Evolutionary conservation across 140 eudicot genomes (phyloP).

Genomic region (Senecio squalidus): DNA sequence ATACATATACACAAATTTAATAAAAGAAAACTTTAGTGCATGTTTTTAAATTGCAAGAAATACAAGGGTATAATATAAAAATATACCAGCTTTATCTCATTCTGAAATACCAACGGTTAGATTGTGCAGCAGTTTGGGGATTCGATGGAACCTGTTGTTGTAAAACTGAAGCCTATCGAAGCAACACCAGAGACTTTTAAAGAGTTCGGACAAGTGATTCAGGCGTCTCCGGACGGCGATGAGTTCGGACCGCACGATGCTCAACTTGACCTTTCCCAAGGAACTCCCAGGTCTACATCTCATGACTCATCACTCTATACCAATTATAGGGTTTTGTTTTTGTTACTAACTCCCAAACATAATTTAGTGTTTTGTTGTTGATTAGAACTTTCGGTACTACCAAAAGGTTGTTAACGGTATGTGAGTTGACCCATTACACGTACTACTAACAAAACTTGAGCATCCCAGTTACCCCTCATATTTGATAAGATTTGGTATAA

Average conservation of each 20-base stretch:
- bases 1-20: too few relatives aligned
- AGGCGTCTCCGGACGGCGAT: slow-evolving; percentile 68
- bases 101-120: neutral
- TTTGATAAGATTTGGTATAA: too few relatives aligned
- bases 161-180: slow-evolving; percentile 56
- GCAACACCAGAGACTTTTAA: slow-evolving; percentile 71
- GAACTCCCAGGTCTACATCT: slow-evolving; percentile 54
- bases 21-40: too few relatives aligned
- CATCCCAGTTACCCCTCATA: too few relatives aligned
- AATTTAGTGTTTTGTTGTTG: neutral
- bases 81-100: neutral
- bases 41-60: neutral
- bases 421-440: too few relatives aligned
- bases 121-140: neutral
- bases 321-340: slow-evolving; percentile 17
- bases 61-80: neutral
- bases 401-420: too few relatives aligned
- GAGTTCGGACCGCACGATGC: slow-evolving; percentile 83
- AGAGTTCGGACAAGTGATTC: slow-evolving; percentile 75
- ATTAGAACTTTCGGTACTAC: too few relatives aligned
- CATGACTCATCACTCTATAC: neutral
- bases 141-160: slow-evolving; percentile 31
- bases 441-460: too few relatives aligned
- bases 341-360: neutral
- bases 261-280: slow-evolving; percentile 67